phyloP scores from a whole-genome alignment of 805 yeast species.

The Ogataea pilisensis region DNA sequence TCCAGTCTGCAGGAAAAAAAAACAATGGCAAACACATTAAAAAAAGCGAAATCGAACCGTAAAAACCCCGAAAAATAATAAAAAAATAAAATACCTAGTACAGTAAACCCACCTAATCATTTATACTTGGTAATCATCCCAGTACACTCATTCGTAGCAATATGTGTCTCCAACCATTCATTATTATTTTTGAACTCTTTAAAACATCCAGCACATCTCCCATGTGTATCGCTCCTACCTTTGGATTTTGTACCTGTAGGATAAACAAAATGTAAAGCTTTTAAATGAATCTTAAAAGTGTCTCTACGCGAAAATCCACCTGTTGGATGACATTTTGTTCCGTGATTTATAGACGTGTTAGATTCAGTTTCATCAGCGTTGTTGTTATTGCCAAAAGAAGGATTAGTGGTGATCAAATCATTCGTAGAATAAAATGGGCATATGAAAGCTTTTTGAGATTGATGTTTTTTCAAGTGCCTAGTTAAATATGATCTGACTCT shows the following conservation, averaged over 20 bases:
- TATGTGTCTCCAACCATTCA: conserved; percentile 49
- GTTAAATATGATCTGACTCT: conserved; percentile 52
- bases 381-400: too few relatives aligned
- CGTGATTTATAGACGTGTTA: conserved; percentile 3
- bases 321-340: conserved; percentile 47
- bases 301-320: conserved; percentile 60
- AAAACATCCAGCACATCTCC: conserved; percentile 54
- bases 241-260: conserved; percentile 51
- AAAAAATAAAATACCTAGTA: too few relatives aligned
- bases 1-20: too few relatives aligned
- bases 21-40: too few relatives aligned
- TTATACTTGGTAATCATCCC: conserved; percentile 24
- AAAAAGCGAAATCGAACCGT: too few relatives aligned
- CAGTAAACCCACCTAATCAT: too few relatives aligned
- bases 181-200: conserved; percentile 43
- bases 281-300: conserved; percentile 55
- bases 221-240: conserved; percentile 39
- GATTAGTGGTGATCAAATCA: too few relatives aligned
- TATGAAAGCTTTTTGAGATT: conserved; percentile 44
- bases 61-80: too few relatives aligned
- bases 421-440: conserved; percentile 45
- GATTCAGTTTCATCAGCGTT: too few relatives aligned
- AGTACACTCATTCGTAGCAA: conserved; percentile 46
- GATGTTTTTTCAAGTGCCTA: conserved; percentile 52
- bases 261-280: conserved; percentile 52